Percentiles rank a stretch among this genome's conserved stretches.
Conservation (phyloP, 352 stramenopile genomes). For the Globisporangium spinosum region DNA sequence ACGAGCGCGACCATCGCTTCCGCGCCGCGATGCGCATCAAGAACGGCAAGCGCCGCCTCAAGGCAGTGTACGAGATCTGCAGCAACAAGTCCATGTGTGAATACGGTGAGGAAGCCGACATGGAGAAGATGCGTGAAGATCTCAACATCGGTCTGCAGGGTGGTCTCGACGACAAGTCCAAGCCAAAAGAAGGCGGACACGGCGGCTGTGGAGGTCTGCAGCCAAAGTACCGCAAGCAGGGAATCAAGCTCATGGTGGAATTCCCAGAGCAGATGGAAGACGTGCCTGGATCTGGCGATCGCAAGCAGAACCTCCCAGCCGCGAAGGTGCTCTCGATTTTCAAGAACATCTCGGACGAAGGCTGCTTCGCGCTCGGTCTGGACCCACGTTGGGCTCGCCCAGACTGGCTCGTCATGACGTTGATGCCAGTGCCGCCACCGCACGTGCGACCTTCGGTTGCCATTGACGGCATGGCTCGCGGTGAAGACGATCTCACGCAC, state of each 20-base stretch:
- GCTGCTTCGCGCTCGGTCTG: slow-evolving; percentile 93
- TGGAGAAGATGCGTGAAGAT: slow-evolving; percentile 88
- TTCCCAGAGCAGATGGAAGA: slow-evolving; percentile 95
- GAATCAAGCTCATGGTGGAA: slow-evolving; percentile 94
- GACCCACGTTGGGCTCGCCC: slow-evolving; percentile 93
- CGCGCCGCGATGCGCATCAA: slow-evolving; percentile 83
- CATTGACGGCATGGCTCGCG: slow-evolving; percentile 91
- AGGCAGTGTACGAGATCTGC: slow-evolving; percentile 94
- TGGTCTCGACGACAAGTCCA: slow-evolving; percentile 78
- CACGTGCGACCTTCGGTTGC: slow-evolving; percentile 97
- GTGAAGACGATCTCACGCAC: slow-evolving; percentile 98
- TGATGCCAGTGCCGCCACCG: slow-evolving; percentile 97
- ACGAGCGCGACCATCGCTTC: slow-evolving; percentile 86
- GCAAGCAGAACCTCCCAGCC: slow-evolving; percentile 96
- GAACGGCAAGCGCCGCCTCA: slow-evolving; percentile 89
- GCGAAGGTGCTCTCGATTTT: slow-evolving; percentile 94
- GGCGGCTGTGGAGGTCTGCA: slow-evolving; percentile 84
- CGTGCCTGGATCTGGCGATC: slow-evolving; percentile 91
- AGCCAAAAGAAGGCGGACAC: slow-evolving; percentile 76
- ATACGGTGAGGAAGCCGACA: slow-evolving; percentile 80
- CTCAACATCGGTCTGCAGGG: slow-evolving; percentile 84
- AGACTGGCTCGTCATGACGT: slow-evolving; percentile 98
- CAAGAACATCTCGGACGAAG: slow-evolving; percentile 97
- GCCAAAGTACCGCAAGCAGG: slow-evolving; percentile 95
- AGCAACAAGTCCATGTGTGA: slow-evolving; percentile 88